Base-by-base conservation (phyloP, 768 basidiomycete genomes). In the Russula foetens region DNA sequence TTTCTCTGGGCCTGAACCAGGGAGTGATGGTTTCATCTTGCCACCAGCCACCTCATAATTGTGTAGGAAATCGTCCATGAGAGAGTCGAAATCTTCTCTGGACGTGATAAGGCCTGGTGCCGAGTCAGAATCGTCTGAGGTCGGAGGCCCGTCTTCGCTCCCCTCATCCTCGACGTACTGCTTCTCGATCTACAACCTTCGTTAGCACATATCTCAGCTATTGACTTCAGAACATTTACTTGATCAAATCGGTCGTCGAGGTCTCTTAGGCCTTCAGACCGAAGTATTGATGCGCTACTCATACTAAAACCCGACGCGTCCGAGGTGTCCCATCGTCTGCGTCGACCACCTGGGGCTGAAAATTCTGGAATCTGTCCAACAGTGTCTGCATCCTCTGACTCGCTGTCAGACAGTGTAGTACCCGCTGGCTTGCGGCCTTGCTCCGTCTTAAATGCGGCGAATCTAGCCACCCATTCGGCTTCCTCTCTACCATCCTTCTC, bases 241-340 rank as follows among this genome's bases (percentile, higher is more conserved):
- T 92, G 85, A 67, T 98, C 95, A 69, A 98, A 99, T 12, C 86
- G 82, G 69, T 98, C 92, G 69, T 99, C 97, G 45, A 99, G 77
- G 2, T 85, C 88, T 53, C 90, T 84, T 29, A 98, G 74, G 0
- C 92, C 86, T 66, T 93, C 88, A 65, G 91, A 98, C 47, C 97
- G 84, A 74, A 84, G 90, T 90, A 98, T 92, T 15, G 92, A 92
- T 3, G 92, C 93, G 67, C 92, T 94, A 71, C 90, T 96, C 94
- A 99, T 98, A 70, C 89, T 92, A 77, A 96, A 96, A 14, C 92
- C 94, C 23, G 91, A 92, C 9, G 91, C 93, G 63, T 92, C 88
- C 53, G 90, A 92, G 0, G 84, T 78, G 3, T 84, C 85, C 66
- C 85, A 85, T 64, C 84, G 78, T 69, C 84, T 81, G 74, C 84